phyloP scores from a whole-genome alignment of 495 filamentous ascomycete genomes.

The Platismatia glauca region DNA sequence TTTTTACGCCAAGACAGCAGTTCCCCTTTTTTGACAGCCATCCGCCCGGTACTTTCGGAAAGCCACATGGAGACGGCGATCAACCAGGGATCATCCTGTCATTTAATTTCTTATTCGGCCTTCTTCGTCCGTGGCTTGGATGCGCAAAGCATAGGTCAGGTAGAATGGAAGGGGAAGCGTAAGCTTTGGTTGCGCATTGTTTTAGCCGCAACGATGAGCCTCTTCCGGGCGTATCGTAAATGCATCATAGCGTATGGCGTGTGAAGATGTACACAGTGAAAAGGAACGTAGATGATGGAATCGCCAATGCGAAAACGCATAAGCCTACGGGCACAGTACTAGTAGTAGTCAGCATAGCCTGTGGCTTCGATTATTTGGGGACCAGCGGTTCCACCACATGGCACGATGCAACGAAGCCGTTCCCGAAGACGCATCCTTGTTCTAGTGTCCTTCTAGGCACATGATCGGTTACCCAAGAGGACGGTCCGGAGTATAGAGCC shows the following conservation, averaged over 20 bases:
- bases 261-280: neutral
- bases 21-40: neutral
- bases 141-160: constrained; percentile 2
- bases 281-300: neutral
- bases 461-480: constrained; percentile 9
- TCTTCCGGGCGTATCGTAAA: neutral
- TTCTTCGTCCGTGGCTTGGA: constrained; percentile 4
- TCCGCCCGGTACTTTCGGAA: constrained; percentile 10
- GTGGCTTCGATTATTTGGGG: neutral
- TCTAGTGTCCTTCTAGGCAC: constrained; percentile 18
- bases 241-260: constrained; percentile 1
- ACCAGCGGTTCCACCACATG: constrained; percentile 1
- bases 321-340: constrained; percentile 10
- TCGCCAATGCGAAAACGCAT: neutral
- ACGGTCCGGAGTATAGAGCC: constrained; percentile 5
- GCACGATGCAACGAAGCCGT: constrained; percentile 4
- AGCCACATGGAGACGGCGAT: constrained; percentile 15
- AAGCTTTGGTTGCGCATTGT: constrained; percentile 1
- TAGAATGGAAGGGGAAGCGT: neutral
- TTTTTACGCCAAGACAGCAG: constrained; percentile 10
- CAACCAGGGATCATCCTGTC: constrained; percentile 10
- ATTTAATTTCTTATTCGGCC: constrained; percentile 4
- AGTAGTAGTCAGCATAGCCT: neutral
- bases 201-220: constrained; percentile 15
- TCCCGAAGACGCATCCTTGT: constrained; percentile 9